Percentiles rank a stretch among this genome's conserved stretches.
Conservation (phyloP, 2,329 filamentous ascomycete species). For the Alternaria panax region DNA sequence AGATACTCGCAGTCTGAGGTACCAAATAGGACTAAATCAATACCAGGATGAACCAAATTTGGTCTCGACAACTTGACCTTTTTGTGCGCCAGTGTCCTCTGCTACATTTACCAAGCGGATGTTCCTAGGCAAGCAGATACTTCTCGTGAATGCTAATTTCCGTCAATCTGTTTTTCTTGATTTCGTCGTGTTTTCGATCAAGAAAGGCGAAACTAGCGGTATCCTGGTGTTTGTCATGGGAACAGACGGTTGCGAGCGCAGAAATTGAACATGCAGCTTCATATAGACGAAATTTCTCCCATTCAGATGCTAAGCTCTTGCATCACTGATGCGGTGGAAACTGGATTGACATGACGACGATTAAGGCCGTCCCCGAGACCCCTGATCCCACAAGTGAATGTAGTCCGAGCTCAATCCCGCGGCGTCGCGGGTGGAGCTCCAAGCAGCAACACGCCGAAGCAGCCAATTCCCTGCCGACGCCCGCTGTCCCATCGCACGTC, state of each 20-base stretch:
- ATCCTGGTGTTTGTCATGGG: too few species aligned
- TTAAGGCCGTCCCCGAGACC: neutral
- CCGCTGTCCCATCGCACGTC: conserved; percentile 4
- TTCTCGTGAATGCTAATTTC: neutral
- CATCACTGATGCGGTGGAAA: neutral
- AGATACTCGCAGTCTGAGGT: neutral
- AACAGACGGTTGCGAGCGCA: too few species aligned
- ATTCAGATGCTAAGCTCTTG: too few species aligned
- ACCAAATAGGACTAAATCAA: neutral
- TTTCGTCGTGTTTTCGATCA: too few species aligned
- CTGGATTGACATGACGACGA: neutral
- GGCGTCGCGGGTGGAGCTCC: conserved; percentile 18
- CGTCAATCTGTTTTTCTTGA: neutral
- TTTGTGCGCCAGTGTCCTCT: neutral
- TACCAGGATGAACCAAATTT: neutral
- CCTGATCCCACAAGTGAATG: conserved; percentile 2
- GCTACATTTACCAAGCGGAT: neutral
- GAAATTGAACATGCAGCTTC: too few species aligned
- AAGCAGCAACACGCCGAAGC: conserved; percentile 15
- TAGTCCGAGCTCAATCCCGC: conserved; percentile 22
- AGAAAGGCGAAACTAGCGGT: too few species aligned
- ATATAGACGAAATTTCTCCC: too few species aligned
- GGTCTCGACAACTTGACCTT: neutral
- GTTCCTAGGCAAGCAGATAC: neutral
- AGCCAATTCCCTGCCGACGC: conserved; percentile 14